Conservation (phyloP, 2,329 filamentous ascomycete genomes). For the Stromatinia cepivora region DNA sequence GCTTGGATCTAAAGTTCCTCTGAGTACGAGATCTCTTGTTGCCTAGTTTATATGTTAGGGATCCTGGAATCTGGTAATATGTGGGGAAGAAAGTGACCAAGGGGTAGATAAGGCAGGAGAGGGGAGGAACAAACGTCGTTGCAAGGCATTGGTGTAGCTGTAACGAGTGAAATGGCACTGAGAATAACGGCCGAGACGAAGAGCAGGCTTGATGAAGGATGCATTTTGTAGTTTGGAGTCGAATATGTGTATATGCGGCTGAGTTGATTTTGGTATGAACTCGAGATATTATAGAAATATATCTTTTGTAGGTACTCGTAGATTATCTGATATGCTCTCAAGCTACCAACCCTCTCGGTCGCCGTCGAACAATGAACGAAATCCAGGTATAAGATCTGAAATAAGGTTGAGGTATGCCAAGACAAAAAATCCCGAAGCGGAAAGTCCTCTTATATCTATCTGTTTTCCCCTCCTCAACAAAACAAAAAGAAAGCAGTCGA, state of each 20-base stretch:
- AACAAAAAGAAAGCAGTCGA: background rate
- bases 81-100: background rate
- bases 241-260: background rate
- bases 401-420: background rate
- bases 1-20: slow-evolving; percentile 21
- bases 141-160: slow-evolving; percentile 20
- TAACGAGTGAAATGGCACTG: slow-evolving; percentile 14
- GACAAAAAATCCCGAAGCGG: background rate
- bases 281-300: background rate
- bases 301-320: background rate
- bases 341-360: background rate
- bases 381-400: background rate
- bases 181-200: slow-evolving; percentile 15
- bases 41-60: slow-evolving; percentile 10
- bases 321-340: background rate
- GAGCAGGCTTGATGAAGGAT: slow-evolving; percentile 5
- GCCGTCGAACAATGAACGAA: background rate
- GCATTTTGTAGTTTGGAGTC: slow-evolving; percentile 12
- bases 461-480: background rate
- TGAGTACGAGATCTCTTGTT: slow-evolving; percentile 22
- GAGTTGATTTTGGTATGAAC: background rate
- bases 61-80: background rate
- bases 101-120: background rate
- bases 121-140: slow-evolving; percentile 3
- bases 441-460: slow-evolving; percentile 9